Conservation (phyloP, 495 filamentous ascomycete genomes). For the Penicillium pancosmium region DNA sequence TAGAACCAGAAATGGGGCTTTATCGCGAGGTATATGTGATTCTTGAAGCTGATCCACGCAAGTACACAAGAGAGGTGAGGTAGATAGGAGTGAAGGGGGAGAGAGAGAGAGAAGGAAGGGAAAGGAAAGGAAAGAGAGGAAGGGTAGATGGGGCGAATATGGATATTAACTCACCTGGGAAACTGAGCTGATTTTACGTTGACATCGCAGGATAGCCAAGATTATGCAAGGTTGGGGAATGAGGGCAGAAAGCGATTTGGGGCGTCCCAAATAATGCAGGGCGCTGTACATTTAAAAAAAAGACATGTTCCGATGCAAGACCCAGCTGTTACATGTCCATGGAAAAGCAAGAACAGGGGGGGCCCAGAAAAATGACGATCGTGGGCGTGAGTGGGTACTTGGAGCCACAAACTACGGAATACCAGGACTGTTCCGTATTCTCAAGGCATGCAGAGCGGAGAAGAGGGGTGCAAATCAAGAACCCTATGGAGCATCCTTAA, state of each 20-base stretch:
- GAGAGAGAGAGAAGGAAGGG: background rate
- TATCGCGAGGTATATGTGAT: background rate
- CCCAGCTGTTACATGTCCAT: slow-evolving; percentile 34
- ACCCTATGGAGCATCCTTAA: slow-evolving; percentile 31
- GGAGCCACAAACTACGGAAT: slow-evolving; percentile 40
- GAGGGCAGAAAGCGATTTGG: slow-evolving; percentile 24
- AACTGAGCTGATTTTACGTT: slow-evolving; percentile 29
- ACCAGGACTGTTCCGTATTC: slow-evolving; percentile 16
- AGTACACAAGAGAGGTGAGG: background rate
- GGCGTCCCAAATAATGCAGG: slow-evolving; percentile 31
- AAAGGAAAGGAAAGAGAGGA: slow-evolving; percentile 1
- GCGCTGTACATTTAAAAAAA: slow-evolving; percentile 30
- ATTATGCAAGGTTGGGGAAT: slow-evolving; percentile 38
- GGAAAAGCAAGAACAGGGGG: slow-evolving; percentile 40
- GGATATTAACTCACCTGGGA: slow-evolving; percentile 23
- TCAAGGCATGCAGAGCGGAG: slow-evolving; percentile 32
- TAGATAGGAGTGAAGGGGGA: background rate
- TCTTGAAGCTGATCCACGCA: background rate
- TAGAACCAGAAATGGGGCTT: background rate
- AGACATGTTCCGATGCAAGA: slow-evolving; percentile 23
- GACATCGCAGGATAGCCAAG: slow-evolving; percentile 31
- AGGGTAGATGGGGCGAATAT: slow-evolving; percentile 3
- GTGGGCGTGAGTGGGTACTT: slow-evolving; percentile 37
- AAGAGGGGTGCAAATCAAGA: slow-evolving; percentile 27
- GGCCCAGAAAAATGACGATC: slow-evolving; percentile 47